Evolutionary conservation across 352 stramenopile species (phyloP).

Genomic region (Pythium aristosporum): DNA sequence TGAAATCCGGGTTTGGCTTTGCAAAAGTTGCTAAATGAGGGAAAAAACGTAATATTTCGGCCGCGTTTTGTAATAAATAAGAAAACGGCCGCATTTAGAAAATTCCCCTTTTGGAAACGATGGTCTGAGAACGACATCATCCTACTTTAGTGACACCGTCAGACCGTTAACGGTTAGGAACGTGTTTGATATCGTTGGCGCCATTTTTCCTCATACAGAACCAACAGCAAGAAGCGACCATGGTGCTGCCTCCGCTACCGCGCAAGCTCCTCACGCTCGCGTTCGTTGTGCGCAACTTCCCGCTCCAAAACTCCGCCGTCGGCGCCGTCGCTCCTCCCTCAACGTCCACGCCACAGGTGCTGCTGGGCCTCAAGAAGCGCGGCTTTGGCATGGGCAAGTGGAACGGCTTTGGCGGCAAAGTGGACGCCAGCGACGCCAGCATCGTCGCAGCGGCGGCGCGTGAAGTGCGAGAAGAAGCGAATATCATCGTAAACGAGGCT

Average conservation of each 20-base stretch:
- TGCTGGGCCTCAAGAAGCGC: constrained; percentile 76
- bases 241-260: constrained; percentile 25
- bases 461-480: constrained; percentile 46
- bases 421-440: constrained; percentile 50
- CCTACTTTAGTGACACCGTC: no score
- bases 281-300: constrained; percentile 21
- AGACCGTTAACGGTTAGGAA: no score
- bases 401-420: constrained; percentile 82
- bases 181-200: background rate
- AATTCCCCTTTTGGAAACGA: no score
- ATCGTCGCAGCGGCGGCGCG: constrained; percentile 35
- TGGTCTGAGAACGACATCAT: no score
- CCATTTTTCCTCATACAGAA: background rate
- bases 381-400: constrained; percentile 73
- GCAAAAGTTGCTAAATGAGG: no score
- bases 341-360: constrained; percentile 24
- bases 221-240: constrained; percentile 1
- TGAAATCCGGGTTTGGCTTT: no score
- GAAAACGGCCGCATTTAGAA: no score
- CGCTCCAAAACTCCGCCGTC: background rate
- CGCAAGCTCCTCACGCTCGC: constrained; percentile 31
- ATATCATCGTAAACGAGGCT: constrained; percentile 29
- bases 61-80: no score
- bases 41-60: no score
- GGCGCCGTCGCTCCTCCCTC: background rate